These are phyloP conservation scores for Ophiostoma himal-ulmi DNA, from an alignment of 2,329 filamentous ascomycete species.

Conservation along the genomic window DNA sequence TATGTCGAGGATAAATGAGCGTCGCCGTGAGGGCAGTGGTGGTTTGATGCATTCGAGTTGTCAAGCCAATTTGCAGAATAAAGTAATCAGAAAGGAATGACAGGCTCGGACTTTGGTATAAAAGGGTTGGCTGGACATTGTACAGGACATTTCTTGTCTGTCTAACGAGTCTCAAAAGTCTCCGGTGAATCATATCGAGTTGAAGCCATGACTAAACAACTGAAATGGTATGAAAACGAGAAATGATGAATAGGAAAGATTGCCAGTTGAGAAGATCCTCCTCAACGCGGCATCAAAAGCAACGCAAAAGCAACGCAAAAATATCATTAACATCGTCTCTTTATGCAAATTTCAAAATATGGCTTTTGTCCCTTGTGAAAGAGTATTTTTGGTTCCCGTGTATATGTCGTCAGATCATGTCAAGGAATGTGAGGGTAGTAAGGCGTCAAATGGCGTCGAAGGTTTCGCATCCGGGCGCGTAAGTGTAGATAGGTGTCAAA, in stretches of 20 bases:
- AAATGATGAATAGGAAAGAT: not conserved
- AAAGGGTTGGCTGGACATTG: not conserved
- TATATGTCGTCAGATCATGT: slow-evolving; percentile 19
- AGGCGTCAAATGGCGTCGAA: not conserved
- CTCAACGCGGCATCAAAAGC: not conserved
- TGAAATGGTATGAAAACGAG: not conserved
- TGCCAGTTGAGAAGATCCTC: not conserved
- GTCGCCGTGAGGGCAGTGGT: not conserved
- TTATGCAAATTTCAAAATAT: slow-evolving; percentile 16
- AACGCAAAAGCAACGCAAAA: slow-evolving; percentile 11
- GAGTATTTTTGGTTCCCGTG: slow-evolving; percentile 16
- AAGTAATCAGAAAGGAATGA: not conserved
- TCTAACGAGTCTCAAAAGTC: not conserved
- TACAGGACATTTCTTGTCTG: not conserved
- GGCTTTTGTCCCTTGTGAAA: slow-evolving; percentile 12
- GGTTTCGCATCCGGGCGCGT: not conserved
- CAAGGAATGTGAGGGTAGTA: slow-evolving; percentile 12
- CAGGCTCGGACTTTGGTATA: slow-evolving; percentile 1
- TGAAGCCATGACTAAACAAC: not conserved
- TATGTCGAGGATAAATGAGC: not conserved
- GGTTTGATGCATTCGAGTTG: not conserved
- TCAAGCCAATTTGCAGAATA: not conserved
- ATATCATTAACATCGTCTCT: slow-evolving; percentile 20
- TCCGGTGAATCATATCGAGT: not conserved
- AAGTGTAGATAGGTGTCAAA: not conserved